Base-by-base conservation (phyloP, 345 rosid species). In the Citrus medica region DNA sequence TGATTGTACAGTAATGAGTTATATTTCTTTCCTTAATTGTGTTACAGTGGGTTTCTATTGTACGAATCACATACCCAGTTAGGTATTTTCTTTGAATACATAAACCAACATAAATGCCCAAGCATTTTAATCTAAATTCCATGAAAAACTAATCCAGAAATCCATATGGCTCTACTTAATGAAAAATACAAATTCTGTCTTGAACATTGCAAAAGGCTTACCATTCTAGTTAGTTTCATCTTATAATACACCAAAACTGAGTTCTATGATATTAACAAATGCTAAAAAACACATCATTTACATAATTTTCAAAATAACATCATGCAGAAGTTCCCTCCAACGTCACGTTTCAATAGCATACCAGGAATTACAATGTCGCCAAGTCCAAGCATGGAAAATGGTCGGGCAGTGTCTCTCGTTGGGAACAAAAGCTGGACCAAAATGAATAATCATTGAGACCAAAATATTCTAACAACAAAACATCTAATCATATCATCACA, bases 321-420 rank as follows among this genome's bases (percentile, higher is more conserved):
- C 27, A 37, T 21, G 25, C 67, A 66, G 7, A 10, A 82, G 33
- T 25, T 72, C 46, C 46, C 46, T 40, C 24, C 38, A 81, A 67
- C 64, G 38, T 66, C 22, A 76, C 62, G 27, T 37, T 67, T 71
- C 60, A 69, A 37, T 40, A 60, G 30, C 85, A 71, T 90, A 94
- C 99, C 99, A 5, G 99, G 99, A 69, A 96, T 94, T 79, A 96
- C 99, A 86, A 96, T 94, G 74, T 94, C 99, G 80, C 99, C 99
- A 86, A 96, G 99, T 33, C 99, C 98, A 82, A 96, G 97, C 99
- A 96, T 92, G 83, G 99, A 96, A 85, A 83, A 96, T 56, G 99
- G 99, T 24, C 99, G 85, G 38, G 82, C 81, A 62, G 87, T 35
- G 81, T 91, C 94, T 2, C 88, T 90, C 5, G 98, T 96, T 67